phyloP scores from a whole-genome alignment of 2,329 filamentous ascomycete genomes.

The Sporothrix schenckii region DNA sequence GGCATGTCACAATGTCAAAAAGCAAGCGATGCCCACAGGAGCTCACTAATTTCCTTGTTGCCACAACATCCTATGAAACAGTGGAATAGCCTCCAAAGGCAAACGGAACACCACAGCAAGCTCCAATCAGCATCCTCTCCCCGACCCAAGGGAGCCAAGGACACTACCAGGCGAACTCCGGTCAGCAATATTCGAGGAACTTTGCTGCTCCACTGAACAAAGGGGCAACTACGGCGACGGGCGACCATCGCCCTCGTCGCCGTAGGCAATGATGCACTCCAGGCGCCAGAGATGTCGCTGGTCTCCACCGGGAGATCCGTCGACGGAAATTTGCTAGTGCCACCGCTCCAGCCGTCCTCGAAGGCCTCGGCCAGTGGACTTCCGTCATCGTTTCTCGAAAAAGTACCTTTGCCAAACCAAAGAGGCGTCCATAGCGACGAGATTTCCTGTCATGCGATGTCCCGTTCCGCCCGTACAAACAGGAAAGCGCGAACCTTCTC shows the following conservation, averaged over 20 bases:
- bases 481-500: not conserved
- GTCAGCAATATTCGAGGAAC: not conserved
- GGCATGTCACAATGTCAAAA: not conserved
- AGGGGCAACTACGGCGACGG: not conserved
- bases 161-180: not conserved
- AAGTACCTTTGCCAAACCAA: no score
- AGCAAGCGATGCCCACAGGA: not conserved
- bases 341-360: not conserved
- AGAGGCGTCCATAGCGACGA: not conserved
- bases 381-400: not conserved
- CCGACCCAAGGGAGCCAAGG: no score
- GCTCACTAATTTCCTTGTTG: not conserved
- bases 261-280: not conserved
- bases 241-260: not conserved
- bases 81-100: not conserved
- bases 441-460: not conserved
- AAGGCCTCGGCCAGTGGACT: not conserved
- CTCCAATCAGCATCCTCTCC: not conserved
- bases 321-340: slow-evolving; percentile 15
- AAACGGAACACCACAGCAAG: not conserved
- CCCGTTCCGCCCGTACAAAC: not conserved
- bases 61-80: not conserved
- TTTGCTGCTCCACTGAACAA: slow-evolving; percentile 22
- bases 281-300: slow-evolving; percentile 23
- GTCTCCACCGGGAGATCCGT: slow-evolving; percentile 17